phyloP scores from a whole-genome alignment of 768 basidiomycete genomes.

The Postia placenta region DNA sequence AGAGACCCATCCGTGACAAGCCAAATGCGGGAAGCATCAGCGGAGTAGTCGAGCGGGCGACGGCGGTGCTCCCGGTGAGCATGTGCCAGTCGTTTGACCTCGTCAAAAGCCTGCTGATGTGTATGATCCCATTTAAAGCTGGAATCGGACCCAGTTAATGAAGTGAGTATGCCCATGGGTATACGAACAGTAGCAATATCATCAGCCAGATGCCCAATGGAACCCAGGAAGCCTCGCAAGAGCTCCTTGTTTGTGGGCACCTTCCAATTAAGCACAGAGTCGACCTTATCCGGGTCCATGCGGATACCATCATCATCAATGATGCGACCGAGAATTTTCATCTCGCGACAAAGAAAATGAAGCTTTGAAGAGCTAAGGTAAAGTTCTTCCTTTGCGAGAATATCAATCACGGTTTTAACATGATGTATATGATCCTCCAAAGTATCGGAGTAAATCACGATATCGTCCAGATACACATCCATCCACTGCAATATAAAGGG shows the following conservation, averaged over 20 bases:
- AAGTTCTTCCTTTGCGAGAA: slow-evolving; percentile 10
- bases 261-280: slow-evolving; percentile 27
- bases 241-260: slow-evolving; percentile 25
- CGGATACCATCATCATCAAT: slow-evolving; percentile 32
- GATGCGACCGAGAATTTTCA: slow-evolving; percentile 27
- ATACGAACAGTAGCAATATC: slow-evolving; percentile 27
- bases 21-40: slow-evolving; percentile 15
- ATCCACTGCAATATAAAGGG: slow-evolving; percentile 26
- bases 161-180: slow-evolving; percentile 31
- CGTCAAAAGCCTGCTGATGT: slow-evolving; percentile 27
- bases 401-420: slow-evolving; percentile 11
- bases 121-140: slow-evolving; percentile 24
- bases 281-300: slow-evolving; percentile 41
- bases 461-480: slow-evolving; percentile 30
- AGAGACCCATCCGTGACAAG: slow-evolving; percentile 20
- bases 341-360: slow-evolving; percentile 13
- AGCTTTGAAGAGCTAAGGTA: slow-evolving; percentile 19
- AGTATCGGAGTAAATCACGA: slow-evolving; percentile 26
- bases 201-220: slow-evolving; percentile 28
- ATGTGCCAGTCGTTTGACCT: slow-evolving; percentile 14
- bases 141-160: slow-evolving; percentile 10
- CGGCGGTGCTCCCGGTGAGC: slow-evolving; percentile 14
- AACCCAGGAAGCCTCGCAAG: slow-evolving; percentile 29
- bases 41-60: slow-evolving; percentile 19
- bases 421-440: slow-evolving; percentile 22